phyloP scores from a whole-genome alignment of 169 alveolate species.

The Perkinsus olseni region DNA sequence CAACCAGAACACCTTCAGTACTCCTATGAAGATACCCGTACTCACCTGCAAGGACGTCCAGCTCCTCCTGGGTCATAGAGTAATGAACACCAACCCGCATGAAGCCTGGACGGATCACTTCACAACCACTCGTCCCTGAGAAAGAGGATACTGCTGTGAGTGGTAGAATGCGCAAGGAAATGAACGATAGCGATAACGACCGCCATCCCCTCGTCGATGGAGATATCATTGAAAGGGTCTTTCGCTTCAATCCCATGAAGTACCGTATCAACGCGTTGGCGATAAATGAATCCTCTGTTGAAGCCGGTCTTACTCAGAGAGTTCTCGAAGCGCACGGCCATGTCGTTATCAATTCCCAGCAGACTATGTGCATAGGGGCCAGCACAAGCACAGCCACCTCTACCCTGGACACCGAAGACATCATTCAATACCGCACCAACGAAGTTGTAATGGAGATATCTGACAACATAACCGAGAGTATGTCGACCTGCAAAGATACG shows the following conservation, averaged over 20 bases:
- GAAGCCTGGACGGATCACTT: constrained; percentile 80
- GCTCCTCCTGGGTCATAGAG: constrained; percentile 56
- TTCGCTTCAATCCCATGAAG: too few relatives aligned
- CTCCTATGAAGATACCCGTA: too few relatives aligned
- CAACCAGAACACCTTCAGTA: too few relatives aligned
- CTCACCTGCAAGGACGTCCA: constrained; percentile 46
- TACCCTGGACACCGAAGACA: constrained; percentile 79
- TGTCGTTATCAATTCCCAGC: constrained; percentile 54
- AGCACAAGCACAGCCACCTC: constrained; percentile 93
- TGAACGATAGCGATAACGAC: too few relatives aligned
- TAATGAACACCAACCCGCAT: constrained; percentile 76
- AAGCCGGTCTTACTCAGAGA: constrained; percentile 35
- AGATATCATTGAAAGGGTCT: too few relatives aligned
- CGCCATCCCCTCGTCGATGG: too few relatives aligned
- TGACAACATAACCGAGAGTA: not conserved
- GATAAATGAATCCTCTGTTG: too few relatives aligned
- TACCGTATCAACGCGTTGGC: too few relatives aligned
- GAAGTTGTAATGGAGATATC: constrained; percentile 74
- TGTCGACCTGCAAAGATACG: not conserved
- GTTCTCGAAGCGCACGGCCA: not conserved
- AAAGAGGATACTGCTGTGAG: not conserved
- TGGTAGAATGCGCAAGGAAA: not conserved
- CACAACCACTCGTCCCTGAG: constrained; percentile 63
- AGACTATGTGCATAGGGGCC: constrained; percentile 74
- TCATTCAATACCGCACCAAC: constrained; percentile 81